Percentiles rank a stretch among this genome's conserved stretches.
These are phyloP conservation scores for Backusella parvicylindrica DNA, from an alignment of 192 early-diverging fungal genomes.

Conservation along the genomic window DNA sequence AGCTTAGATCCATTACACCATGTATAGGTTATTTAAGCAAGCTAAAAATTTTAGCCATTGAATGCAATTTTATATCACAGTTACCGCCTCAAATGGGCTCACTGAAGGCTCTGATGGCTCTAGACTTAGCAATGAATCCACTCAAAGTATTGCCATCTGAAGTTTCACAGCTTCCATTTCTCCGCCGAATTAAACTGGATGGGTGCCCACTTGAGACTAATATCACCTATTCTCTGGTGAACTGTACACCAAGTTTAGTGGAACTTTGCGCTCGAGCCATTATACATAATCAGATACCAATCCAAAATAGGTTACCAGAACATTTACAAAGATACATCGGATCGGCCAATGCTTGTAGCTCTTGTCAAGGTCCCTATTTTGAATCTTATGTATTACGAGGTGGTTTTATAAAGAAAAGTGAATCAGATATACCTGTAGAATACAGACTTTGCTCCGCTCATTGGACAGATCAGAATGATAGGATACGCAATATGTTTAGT, in stretches of 20 bases:
- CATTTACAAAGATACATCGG: slow-evolving; percentile 64
- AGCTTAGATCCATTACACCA: slow-evolving; percentile 56
- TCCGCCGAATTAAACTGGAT: slow-evolving; percentile 57
- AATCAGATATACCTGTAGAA: slow-evolving; percentile 53
- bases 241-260: slow-evolving; percentile 58
- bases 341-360: slow-evolving; percentile 60
- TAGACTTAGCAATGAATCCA: slow-evolving; percentile 69
- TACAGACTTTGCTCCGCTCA: slow-evolving; percentile 71
- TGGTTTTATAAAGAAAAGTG: slow-evolving; percentile 58
- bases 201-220: slow-evolving; percentile 49
- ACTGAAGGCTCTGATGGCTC: slow-evolving; percentile 52
- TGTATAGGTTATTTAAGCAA: slow-evolving; percentile 59
- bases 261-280: slow-evolving; percentile 79
- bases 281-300: neutral
- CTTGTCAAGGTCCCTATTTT: slow-evolving; percentile 81
- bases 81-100: slow-evolving; percentile 66
- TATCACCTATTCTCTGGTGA: slow-evolving; percentile 29
- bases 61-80: slow-evolving; percentile 52
- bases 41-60: slow-evolving; percentile 57
- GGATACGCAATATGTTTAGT: slow-evolving; percentile 55
- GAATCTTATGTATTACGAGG: slow-evolving; percentile 59
- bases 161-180: slow-evolving; percentile 61
- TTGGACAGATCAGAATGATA: slow-evolving; percentile 66
- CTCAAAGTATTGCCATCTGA: slow-evolving; percentile 71
- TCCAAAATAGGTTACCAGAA: slow-evolving; percentile 18